Evolutionary conservation across 306 rosid species (phyloP).

Genomic region (Trifolium fragiferum): DNA sequence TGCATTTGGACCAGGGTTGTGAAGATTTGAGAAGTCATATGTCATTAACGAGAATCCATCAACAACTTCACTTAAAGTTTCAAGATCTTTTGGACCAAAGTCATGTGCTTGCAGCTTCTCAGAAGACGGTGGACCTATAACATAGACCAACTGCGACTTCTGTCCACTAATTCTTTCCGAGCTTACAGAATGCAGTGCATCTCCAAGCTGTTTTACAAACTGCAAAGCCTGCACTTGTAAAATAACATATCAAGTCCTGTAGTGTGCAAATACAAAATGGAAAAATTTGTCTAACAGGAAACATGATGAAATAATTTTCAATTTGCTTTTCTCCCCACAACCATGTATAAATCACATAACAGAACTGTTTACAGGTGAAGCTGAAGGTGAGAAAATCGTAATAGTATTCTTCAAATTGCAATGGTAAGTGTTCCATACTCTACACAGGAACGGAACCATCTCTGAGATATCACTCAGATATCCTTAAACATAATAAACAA

Average conservation of each 20-base stretch:
- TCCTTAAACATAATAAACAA: neutral
- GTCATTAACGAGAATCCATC: constrained; percentile 96
- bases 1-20: constrained; percentile 95
- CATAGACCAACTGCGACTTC: constrained; percentile 73
- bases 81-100: constrained; percentile 86
- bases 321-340: neutral
- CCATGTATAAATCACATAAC: constrained; percentile 15
- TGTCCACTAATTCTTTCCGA: constrained; percentile 52
- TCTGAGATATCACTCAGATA: constrained; percentile 14
- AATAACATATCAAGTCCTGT: constrained; percentile 36
- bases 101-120: constrained; percentile 77
- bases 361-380: constrained; percentile 14
- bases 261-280: constrained; percentile 32
- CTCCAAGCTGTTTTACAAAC: constrained; percentile 84
- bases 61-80: constrained; percentile 65
- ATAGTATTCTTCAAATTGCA: neutral
- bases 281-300: constrained; percentile 31
- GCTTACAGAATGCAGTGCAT: constrained; percentile 73
- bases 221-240: constrained; percentile 72
- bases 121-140: constrained; percentile 91
- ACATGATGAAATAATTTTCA: constrained; percentile 14
- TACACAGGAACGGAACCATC: constrained; percentile 16
- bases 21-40: constrained; percentile 88
- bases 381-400: constrained; percentile 3
- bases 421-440: neutral